Evolutionary conservation across 1,284 basidiomycete species (phyloP), one percentile per base, ranked within the genome.

Genomic region (Thecaphora frezii): DNA sequence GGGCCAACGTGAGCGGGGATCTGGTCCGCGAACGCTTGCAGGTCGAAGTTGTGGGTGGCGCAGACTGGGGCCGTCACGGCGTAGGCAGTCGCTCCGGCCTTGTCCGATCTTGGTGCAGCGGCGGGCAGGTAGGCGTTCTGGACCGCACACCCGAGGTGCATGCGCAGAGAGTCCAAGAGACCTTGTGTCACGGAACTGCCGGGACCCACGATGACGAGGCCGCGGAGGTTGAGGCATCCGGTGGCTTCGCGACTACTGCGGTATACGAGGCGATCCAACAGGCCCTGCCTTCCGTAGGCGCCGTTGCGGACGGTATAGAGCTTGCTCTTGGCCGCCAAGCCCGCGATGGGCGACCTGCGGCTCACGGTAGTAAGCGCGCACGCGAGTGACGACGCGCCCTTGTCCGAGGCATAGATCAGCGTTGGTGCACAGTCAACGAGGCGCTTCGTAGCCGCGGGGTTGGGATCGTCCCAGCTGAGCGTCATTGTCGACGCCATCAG

Each of bases 21-120:
- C 46, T 66, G 56, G 16, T 58, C 52, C 21, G 68, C 67, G 52
- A 78, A 78, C 1, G 72, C 72, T 38, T 78, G 76, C 7, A 78
- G 51, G 44, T 78, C 76, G 47, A 66, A 66, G 12, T 69, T 54
- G 39, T 78, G 71, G 0, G 74, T 61, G 2, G 69, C 49, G n/a
- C 61, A 60, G 28, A 76, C 40, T 0, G 76, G 60, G 0, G 72
- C 69, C 2, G 71, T 70, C 12, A 62, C 43, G 10, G 54, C 52
- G 1, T 58, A 58, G 1, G 22, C 39, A 3, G 39, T 25, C 7
- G 49, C 39, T 1, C 30, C 36, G 8, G 33, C 28, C 7, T 28
- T 28, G 28, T 5, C 28, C 28, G 18, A n/a, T 44, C 22, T 7
- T n/a, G 26, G 8, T 24, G 24, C 13, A 2, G 19, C 12, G 3